Evolutionary conservation across 257 asterid genomes (phyloP), one percentile per base, ranked within the genome.

Genomic region (Ehretia macrophylla): DNA sequence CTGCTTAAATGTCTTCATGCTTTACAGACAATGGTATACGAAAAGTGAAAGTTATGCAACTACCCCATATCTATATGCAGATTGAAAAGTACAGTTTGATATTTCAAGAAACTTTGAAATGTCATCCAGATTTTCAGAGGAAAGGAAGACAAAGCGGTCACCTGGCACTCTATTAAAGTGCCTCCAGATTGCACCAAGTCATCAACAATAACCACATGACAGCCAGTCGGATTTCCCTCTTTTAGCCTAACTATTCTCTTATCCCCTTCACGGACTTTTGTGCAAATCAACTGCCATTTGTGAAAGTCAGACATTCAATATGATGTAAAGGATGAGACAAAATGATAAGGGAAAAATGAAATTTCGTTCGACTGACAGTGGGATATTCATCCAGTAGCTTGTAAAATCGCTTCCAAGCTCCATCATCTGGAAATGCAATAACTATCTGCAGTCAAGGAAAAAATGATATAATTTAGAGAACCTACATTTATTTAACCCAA

Each of bases 401-500:
- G 86, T 90, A 94, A 84, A 90, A 90, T 68, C 98, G 76, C 77
- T 90, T 90, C 98, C 98, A 90, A 67, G 98, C 98, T 59, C 98
- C 98, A 83, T 90, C 98, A 76, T 90, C 98, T 0, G 96, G 98
- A 68, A 87, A 90, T n/a, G 96, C 98, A 70, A 90, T 72, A 54
- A 85, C 88, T 62, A 90, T 90, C 98, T 90, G 89, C 55, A 42
- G 64, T 56, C 46, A 35, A 59, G 39, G 20, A 49, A 46, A 11
- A 44, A 65, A 42, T 40, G n/a, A 64, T 38, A n/a, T 17, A 38
- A 16, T 35, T 58, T 23, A 48, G 58, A 45, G 52, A 50, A 40
- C 48, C 13, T 52, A n/a, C 10, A 38, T 18, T n/a, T 4, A 42
- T 14, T 27, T 27, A 21, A 4, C 14, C 23, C 40, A 20, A n/a